phyloP scores from a whole-genome alignment of 1,284 basidiomycete species.

The Boletus semigastroideus region DNA sequence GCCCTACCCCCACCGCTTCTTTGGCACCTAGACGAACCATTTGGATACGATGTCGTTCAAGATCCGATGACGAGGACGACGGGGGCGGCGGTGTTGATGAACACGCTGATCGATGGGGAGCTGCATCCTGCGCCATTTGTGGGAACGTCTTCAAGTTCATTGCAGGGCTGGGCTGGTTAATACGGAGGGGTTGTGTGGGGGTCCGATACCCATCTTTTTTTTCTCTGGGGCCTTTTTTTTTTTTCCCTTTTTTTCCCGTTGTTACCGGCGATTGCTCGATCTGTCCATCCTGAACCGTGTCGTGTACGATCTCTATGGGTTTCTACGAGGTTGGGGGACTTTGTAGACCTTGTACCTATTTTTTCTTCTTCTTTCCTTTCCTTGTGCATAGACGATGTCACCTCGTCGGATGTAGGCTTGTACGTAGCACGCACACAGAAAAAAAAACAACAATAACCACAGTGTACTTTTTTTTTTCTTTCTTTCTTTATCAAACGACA shows the following conservation, averaged over 20 bases:
- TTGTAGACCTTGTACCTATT: slow-evolving; percentile 14
- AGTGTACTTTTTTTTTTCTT: too few species aligned
- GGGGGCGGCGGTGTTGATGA: neutral
- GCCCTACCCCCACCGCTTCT: neutral
- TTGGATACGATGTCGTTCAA: slow-evolving; percentile 11
- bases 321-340: slow-evolving; percentile 16
- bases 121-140: slow-evolving; percentile 13
- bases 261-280: neutral
- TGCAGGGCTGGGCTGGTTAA: slow-evolving; percentile 34
- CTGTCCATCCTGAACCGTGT: neutral
- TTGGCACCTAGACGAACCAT: slow-evolving; percentile 6
- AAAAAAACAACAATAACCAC: too few species aligned
- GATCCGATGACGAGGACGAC: neutral
- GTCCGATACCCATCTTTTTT: too few species aligned
- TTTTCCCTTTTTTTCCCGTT: neutral
- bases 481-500: too few species aligned
- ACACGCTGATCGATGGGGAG: slow-evolving; percentile 6
- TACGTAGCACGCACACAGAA: too few species aligned
- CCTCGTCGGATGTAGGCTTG: too few species aligned
- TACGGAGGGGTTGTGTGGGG: too few species aligned
- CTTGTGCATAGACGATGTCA: slow-evolving; percentile 12
- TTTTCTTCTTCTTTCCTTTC: neutral
- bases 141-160: slow-evolving; percentile 28
- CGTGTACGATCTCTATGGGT: slow-evolving; percentile 13
- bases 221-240: neutral